Conservation (phyloP, 2,329 filamentous ascomycete genomes). For the Trichoderma cornu-damae region DNA sequence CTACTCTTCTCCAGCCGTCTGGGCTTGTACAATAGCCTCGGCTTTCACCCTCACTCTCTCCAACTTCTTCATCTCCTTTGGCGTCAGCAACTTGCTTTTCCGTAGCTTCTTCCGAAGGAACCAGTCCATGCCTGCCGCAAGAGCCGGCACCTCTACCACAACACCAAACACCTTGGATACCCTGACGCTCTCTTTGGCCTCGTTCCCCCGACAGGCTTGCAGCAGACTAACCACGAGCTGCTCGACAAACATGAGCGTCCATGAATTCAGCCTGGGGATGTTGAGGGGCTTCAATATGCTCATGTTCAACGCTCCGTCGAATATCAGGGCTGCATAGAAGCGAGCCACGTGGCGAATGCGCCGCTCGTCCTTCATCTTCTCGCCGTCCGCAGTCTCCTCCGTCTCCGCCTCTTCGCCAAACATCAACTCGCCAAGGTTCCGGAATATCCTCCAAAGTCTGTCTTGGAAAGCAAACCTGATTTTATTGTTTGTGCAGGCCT, state of each 20-base stretch:
- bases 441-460: slow-evolving; percentile 79
- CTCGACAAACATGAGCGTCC: slow-evolving; percentile 74
- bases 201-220: slow-evolving; percentile 51
- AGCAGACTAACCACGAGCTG: slow-evolving; percentile 72
- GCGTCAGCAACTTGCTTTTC: slow-evolving; percentile 53
- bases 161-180: slow-evolving; percentile 63
- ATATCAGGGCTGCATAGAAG: slow-evolving; percentile 50
- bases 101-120: slow-evolving; percentile 72
- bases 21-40: slow-evolving; percentile 27
- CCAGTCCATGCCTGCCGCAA: slow-evolving; percentile 70
- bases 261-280: slow-evolving; percentile 69
- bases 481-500: slow-evolving; percentile 68
- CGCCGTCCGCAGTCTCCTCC: slow-evolving; percentile 46
- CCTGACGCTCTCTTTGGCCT: slow-evolving; percentile 47
- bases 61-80: slow-evolving; percentile 45
- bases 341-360: slow-evolving; percentile 50
- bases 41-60: slow-evolving; percentile 33
- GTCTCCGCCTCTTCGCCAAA: slow-evolving; percentile 57
- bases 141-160: slow-evolving; percentile 57
- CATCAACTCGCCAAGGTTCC: slow-evolving; percentile 74
- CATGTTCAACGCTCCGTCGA: slow-evolving; percentile 42
- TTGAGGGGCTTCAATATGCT: slow-evolving; percentile 64
- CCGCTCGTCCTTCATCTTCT: slow-evolving; percentile 44
- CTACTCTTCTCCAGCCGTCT: neutral
- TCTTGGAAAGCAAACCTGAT: slow-evolving; percentile 84